A percentile compares a stretch with the other conserved stretches of the same genome.
Evolutionary conservation across 2,329 filamentous ascomycete genomes (phyloP).

Genomic region (Ceratocystis alfenasii): DNA sequence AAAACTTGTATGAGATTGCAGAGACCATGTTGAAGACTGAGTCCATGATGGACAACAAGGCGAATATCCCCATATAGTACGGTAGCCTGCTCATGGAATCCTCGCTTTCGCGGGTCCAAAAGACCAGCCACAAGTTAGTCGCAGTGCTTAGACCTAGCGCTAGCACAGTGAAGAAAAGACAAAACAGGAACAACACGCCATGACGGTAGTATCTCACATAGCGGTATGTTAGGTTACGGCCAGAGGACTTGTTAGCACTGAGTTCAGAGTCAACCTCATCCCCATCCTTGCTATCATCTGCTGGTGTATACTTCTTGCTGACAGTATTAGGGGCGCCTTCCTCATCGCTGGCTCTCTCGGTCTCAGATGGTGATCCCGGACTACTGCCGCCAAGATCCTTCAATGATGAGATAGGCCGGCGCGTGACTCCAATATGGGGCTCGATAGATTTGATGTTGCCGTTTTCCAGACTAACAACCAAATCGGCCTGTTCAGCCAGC

Average conservation of each 20-base stretch:
- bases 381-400: slow-evolving; percentile 29
- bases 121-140: slow-evolving; percentile 35
- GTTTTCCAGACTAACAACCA: slow-evolving; percentile 37
- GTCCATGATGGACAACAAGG: slow-evolving; percentile 35
- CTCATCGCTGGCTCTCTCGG: neutral
- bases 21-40: slow-evolving; percentile 34
- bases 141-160: slow-evolving; percentile 17
- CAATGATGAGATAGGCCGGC: slow-evolving; percentile 26
- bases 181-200: slow-evolving; percentile 13
- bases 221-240: slow-evolving; percentile 15
- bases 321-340: neutral
- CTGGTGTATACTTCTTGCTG: neutral
- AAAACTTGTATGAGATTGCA: slow-evolving; percentile 41
- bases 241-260: slow-evolving; percentile 19
- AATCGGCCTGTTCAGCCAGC: slow-evolving; percentile 41
- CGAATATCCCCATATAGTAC: slow-evolving; percentile 45
- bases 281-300: neutral
- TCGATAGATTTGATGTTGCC: slow-evolving; percentile 34
- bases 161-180: slow-evolving; percentile 15
- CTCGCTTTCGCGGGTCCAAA: slow-evolving; percentile 32
- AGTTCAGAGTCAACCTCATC: slow-evolving; percentile 23
- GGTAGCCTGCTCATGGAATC: slow-evolving; percentile 34
- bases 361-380: slow-evolving; percentile 7
- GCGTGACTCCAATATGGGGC: slow-evolving; percentile 36
- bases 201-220: slow-evolving; percentile 36